Evolutionary conservation across 202 grass and related monocot genomes (phyloP), one percentile per base, ranked within the genome.

Genomic region (Alloteropsis angusta): DNA sequence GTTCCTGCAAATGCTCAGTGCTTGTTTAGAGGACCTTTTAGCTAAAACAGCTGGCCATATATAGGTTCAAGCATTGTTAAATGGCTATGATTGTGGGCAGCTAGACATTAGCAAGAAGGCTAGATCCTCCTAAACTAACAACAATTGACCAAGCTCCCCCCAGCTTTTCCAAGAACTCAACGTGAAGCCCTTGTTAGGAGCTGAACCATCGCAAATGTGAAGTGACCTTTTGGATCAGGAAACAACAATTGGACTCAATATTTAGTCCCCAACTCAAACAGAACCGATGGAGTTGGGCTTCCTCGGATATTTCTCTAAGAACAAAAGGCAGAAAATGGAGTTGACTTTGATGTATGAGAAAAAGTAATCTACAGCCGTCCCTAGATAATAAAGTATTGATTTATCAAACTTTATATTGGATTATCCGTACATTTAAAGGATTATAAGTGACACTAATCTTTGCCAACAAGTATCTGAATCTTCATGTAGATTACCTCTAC

Each of bases 321-420:
- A 67, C 25, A 56, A 41, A 80, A 57, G 57, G 25, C 6, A 66
- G n/a, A 35, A 80, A 72, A 58, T 54, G 32, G 23, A 76, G 65
- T 88, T 81, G 56, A 84, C 63, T 88, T 84, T n/a, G 39, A 71
- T 32, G 64, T 69, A 41, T 17, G 5, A 43, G 47, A 65, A 82
- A 70, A 60, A 22, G 10, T 83, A 34, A 74, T 46, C 28, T 80
- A 49, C 69, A 88, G 42, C 9, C 26, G 5, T 35, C 22, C 47
- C 60, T 69, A 37, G 18, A 84, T 63, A 42, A 55, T 22, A 55
- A 67, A 71, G 18, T 71, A 64, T 80, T 76, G 67, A 21, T 37
- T 47, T 50, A 72, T 13, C 11, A 50, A 72, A 49, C 9, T 72
- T 82, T 13, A 49, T 10, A 56, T 18, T 53, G 13, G 41, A 65